Conservation (phyloP, 495 filamentous ascomycete species). For the Podospora comata region DNA sequence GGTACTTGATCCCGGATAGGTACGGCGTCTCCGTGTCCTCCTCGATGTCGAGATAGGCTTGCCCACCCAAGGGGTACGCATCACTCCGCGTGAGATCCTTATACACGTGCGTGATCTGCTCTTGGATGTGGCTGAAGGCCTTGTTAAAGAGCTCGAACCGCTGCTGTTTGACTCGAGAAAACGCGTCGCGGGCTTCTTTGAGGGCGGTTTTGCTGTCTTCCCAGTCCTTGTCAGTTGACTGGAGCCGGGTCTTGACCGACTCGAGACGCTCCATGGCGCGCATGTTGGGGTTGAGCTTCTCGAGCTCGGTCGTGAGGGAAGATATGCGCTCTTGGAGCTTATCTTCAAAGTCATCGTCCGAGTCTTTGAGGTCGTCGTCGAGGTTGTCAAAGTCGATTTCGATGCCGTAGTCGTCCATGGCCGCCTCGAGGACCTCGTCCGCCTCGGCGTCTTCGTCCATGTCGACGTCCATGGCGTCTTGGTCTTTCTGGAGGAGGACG, state of each 20-base stretch:
- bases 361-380: constrained; percentile 74
- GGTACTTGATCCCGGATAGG: constrained; percentile 91
- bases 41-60: constrained; percentile 92
- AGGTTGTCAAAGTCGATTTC: constrained; percentile 84
- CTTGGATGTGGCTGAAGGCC: constrained; percentile 90
- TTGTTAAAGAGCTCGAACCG: constrained; percentile 91
- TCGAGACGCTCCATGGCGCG: constrained; percentile 91
- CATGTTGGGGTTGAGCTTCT: constrained; percentile 94
- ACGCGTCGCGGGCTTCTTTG: constrained; percentile 74
- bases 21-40: constrained; percentile 83
- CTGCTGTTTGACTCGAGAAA: constrained; percentile 73
- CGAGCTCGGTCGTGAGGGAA: constrained; percentile 70
- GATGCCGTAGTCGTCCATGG: constrained; percentile 83
- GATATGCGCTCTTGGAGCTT: constrained; percentile 74
- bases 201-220: constrained; percentile 72
- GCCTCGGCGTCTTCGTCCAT: constrained; percentile 55
- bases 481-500: constrained; percentile 60
- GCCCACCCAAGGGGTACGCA: constrained; percentile 85
- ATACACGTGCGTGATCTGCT: constrained; percentile 91
- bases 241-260: constrained; percentile 76
- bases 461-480: constrained; percentile 86
- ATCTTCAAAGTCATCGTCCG: constrained; percentile 70
- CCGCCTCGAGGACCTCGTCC: constrained; percentile 53
- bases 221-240: constrained; percentile 83
- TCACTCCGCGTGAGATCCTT: constrained; percentile 84